These are phyloP conservation scores for Colletotrichum tofieldiae DNA, from an alignment of 2,329 filamentous ascomycete genomes.

Conservation along the genomic window DNA sequence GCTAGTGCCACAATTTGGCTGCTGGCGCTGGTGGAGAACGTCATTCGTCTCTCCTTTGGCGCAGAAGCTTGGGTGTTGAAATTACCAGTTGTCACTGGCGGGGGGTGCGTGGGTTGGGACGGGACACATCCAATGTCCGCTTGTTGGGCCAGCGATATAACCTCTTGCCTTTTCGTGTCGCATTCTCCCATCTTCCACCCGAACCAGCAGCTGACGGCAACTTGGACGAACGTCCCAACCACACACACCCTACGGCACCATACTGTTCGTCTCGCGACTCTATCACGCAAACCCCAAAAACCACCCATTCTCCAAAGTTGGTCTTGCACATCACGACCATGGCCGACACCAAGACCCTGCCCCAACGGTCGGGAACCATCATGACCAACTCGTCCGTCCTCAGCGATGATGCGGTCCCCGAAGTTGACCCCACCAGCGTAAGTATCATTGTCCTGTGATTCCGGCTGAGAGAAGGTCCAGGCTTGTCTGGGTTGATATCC, in stretches of 20 bases:
- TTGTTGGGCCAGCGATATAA: conserved; percentile 32
- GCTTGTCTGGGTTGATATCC: background rate
- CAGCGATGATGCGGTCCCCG: conserved; percentile 71
- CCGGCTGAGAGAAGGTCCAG: background rate
- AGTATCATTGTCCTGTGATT: conserved; percentile 47
- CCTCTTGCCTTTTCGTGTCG: background rate
- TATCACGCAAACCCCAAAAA: background rate
- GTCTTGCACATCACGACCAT: conserved; percentile 51
- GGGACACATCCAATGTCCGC: conserved; percentile 15
- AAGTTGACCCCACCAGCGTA: conserved; percentile 72
- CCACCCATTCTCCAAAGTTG: background rate
- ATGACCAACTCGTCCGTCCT: conserved; percentile 40
- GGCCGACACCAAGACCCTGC: conserved; percentile 54
- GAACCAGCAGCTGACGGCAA: background rate
- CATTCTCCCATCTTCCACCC: background rate
- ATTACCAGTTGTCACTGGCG: conserved; percentile 39
- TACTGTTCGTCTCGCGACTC: background rate
- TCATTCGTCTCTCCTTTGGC: conserved; percentile 37
- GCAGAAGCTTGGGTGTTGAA: conserved; percentile 39
- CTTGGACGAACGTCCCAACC: background rate
- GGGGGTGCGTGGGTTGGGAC: conserved; percentile 11
- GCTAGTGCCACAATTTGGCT: conserved; percentile 31
- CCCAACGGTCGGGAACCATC: conserved; percentile 64
- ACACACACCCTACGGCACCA: background rate
- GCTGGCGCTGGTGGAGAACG: conserved; percentile 38